These are phyloP conservation scores for Ascochyta lentis DNA, from an alignment of 2,329 filamentous ascomycete species.

Conservation along the genomic window DNA sequence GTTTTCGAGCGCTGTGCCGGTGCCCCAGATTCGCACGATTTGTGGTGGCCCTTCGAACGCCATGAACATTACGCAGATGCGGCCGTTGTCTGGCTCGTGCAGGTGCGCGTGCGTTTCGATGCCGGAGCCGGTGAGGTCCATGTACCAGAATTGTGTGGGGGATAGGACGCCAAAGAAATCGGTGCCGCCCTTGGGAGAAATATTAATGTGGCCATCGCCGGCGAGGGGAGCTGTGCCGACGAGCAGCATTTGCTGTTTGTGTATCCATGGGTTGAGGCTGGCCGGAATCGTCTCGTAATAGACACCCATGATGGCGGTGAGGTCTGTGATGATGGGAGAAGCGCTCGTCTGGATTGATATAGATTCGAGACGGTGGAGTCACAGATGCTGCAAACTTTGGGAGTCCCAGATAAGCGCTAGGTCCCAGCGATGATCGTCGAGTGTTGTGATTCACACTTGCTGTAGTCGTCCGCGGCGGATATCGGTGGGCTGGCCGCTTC, in stretches of 20 bases:
- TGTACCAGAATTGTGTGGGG: conserved; percentile 53
- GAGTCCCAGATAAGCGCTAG: conserved; percentile 9
- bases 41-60: conserved; percentile 52
- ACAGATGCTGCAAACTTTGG: background rate
- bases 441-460: conserved; percentile 15
- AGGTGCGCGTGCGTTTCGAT: conserved; percentile 55
- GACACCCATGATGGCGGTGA: conserved; percentile 47
- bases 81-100: conserved; percentile 51
- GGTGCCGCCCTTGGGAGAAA: conserved; percentile 54
- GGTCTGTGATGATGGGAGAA: background rate
- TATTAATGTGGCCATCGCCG: conserved; percentile 52
- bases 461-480: conserved; percentile 23
- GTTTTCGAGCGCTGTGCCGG: conserved; percentile 48
- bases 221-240: conserved; percentile 53
- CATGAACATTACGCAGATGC: conserved; percentile 42
- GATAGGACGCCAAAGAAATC: conserved; percentile 52
- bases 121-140: conserved; percentile 53
- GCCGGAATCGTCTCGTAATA: conserved; percentile 54
- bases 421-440: background rate
- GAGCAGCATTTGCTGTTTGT: conserved; percentile 54
- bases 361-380: background rate
- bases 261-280: conserved; percentile 51
- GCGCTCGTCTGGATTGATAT: background rate
- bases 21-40: conserved; percentile 54
- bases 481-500: conserved; percentile 1